Conservation (phyloP, 2,329 filamentous ascomycete genomes). For the Penicillium digitatum region DNA sequence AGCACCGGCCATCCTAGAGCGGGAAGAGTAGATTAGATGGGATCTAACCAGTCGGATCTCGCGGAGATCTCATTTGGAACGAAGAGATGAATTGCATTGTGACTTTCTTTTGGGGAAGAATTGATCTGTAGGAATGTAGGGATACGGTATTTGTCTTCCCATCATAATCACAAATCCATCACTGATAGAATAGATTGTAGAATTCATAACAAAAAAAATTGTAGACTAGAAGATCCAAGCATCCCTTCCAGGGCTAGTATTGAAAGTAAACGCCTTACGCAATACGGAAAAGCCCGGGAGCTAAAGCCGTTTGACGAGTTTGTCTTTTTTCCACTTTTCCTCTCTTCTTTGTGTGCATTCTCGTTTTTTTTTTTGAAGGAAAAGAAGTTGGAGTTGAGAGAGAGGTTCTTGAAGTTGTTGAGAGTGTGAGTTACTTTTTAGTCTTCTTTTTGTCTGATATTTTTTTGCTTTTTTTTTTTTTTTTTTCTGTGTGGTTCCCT, state of each 20-base stretch:
- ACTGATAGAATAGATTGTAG: no score
- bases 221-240: no score
- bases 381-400: constrained; percentile 2
- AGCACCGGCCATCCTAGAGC: constrained; percentile 62
- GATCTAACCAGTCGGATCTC: constrained; percentile 3
- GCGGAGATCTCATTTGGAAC: constrained; percentile 10
- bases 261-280: constrained; percentile 27
- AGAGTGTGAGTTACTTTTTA: background rate
- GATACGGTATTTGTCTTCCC: background rate
- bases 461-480: background rate
- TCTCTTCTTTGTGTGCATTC: constrained; percentile 10
- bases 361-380: constrained; percentile 5
- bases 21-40: constrained; percentile 43
- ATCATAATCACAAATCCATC: no score
- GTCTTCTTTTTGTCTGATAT: background rate
- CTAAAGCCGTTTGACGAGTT: constrained; percentile 32
- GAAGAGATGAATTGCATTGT: constrained; percentile 24
- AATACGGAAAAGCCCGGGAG: constrained; percentile 41
- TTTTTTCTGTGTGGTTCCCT: constrained; percentile 3
- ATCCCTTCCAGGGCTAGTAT: no score
- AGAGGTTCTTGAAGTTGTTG: constrained; percentile 6
- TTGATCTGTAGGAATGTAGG: constrained; percentile 20
- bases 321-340: constrained; percentile 18
- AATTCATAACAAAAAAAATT: no score
- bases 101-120: constrained; percentile 9